Base-by-base conservation (phyloP, 768 basidiomycete genomes). In the Termitomyces heimii region DNA sequence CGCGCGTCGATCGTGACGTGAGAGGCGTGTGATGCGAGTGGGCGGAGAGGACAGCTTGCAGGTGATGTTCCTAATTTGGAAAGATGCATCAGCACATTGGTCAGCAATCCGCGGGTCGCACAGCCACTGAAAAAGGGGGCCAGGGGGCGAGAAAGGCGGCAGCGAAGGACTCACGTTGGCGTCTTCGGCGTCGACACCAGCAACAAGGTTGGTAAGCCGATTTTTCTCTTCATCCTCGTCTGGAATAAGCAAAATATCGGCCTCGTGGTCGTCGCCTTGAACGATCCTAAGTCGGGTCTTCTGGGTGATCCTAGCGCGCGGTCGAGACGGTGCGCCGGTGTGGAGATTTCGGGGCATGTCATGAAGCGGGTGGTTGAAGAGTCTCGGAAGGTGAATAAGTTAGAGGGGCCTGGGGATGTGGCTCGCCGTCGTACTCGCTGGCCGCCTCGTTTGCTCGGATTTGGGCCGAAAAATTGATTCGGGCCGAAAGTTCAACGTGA, bases 141-240 rank as follows among this genome's bases (percentile, higher is more conserved):
- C 7, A 22, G 46, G 73, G 75, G 76, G 73, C 71, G 64, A 7
- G 50, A 55, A 55, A 69, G 65, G 63, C 59, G 54, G 62, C 63
- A 66, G 69, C 68, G 31, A 37, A 63, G 63, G 66, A 81, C 91
- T 85, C 78, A 94, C 92, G 73, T 93, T 92, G 71, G 92, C 91
- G 67, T 94, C 92, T 77, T 94, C 92, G 68, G 88, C 88, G 70
- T 94, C 92, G 66, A 94, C 92, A 65, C 92, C 92, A 43, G 89
- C 88, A 22, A 90, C 92, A 50, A 78, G 74, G 63, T 81, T 87
- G 47, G 78, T 86, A 62, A 92, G 83, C 61, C 86, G 83, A 71
- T 84, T 81, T 65, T 86, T 88, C 79, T 88, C 89, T 76, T 90
- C 88, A 65, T 91, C 88, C 65, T 94, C 92, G 66, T 93, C 92